Conservation (phyloP, 163 green algal species). For the Prototheca wickerhamii region DNA sequence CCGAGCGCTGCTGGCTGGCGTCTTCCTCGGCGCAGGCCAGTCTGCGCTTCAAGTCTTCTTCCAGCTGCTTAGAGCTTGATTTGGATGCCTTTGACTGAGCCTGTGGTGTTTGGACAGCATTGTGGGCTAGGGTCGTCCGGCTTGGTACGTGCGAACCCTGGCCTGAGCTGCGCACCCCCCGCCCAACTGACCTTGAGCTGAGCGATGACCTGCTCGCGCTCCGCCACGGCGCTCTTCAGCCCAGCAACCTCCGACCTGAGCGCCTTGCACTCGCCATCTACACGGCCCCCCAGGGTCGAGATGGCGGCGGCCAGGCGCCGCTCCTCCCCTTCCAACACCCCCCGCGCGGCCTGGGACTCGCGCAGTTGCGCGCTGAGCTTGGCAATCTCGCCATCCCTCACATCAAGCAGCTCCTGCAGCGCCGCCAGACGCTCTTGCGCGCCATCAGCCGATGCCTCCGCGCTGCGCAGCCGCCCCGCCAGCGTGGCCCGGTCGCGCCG, state of each 20-base stretch:
- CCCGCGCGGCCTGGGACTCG: not conserved
- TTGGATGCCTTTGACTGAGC: not conserved
- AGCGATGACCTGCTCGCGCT: not conserved
- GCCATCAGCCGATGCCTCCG: not conserved
- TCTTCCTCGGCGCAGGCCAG: not conserved
- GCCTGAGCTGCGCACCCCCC: not conserved
- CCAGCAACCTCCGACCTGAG: not conserved
- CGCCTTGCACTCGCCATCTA: not conserved
- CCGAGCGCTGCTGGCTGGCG: not conserved
- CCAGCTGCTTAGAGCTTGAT: not conserved
- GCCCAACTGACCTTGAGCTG: not conserved
- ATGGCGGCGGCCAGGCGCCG: not conserved
- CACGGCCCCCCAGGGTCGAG: not conserved
- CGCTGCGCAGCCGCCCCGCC: not conserved
- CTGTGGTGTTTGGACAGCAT: conserved; percentile 1
- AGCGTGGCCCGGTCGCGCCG: not conserved
- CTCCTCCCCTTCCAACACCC: not conserved
- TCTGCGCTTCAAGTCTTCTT: not conserved
- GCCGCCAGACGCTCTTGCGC: not conserved
- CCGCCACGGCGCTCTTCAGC: not conserved
- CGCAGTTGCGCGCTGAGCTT: not conserved
- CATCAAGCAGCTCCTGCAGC: not conserved
- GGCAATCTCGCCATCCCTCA: not conserved
- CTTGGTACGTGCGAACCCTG: not conserved
- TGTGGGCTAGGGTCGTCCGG: not conserved